A percentile compares a stretch with the other conserved stretches of the same genome.
These are phyloP conservation scores for Chrysoporthe puriensis DNA, from an alignment of 2,329 filamentous ascomycete species.

Conservation along the genomic window DNA sequence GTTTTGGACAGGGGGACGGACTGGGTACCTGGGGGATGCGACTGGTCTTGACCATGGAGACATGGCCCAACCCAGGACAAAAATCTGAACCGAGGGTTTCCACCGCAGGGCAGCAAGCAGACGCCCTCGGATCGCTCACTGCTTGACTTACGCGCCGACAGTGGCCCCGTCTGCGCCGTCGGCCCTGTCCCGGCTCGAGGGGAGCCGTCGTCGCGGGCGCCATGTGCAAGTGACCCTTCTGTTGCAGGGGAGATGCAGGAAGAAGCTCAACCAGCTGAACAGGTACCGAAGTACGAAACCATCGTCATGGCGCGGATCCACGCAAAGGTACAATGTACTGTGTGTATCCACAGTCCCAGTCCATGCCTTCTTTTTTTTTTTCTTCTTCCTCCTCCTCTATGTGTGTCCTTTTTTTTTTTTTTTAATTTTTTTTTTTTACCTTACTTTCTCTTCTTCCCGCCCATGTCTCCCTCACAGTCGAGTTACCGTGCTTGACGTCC, in stretches of 20 bases:
- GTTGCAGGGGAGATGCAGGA: slow-evolving; percentile 11
- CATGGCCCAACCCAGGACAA: slow-evolving; percentile 26
- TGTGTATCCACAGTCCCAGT: slow-evolving; percentile 26
- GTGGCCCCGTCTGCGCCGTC: neutral
- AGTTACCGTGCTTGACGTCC: slow-evolving; percentile 25
- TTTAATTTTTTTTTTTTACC: slow-evolving; percentile 14
- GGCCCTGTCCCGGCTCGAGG: neutral
- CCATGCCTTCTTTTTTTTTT: slow-evolving; percentile 20
- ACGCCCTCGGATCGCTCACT: slow-evolving; percentile 21
- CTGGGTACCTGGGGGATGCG: slow-evolving; percentile 22
- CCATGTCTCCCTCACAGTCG: slow-evolving; percentile 26
- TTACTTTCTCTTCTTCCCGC: neutral
- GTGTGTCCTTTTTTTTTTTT: neutral
- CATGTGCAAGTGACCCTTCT: slow-evolving; percentile 5
- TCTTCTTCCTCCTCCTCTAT: slow-evolving; percentile 6
- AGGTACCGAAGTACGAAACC: slow-evolving; percentile 20
- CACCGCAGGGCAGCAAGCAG: slow-evolving; percentile 25
- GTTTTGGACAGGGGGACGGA: slow-evolving; percentile 29
- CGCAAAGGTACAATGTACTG: slow-evolving; percentile 1
- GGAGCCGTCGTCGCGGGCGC: slow-evolving; percentile 1
- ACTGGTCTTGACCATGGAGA: slow-evolving; percentile 24
- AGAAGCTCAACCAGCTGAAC: slow-evolving; percentile 12
- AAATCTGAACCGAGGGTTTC: slow-evolving; percentile 25
- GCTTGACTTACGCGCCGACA: slow-evolving; percentile 11
- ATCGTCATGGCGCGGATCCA: slow-evolving; percentile 25